phyloP scores from a whole-genome alignment of 2,329 filamentous ascomycete species.

The Arachnomyces sp. region DNA sequence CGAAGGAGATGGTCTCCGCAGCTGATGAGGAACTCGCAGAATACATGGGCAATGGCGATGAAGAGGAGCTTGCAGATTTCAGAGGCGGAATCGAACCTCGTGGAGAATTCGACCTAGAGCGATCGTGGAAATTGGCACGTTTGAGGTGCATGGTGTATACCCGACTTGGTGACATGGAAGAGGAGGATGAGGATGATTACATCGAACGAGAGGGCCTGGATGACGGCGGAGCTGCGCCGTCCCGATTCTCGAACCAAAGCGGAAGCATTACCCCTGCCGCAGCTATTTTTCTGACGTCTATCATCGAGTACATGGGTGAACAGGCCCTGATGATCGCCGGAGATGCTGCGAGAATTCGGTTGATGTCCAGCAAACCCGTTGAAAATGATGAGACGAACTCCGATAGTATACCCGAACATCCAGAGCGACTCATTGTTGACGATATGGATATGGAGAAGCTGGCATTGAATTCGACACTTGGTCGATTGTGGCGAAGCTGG shows the following conservation, averaged over 20 bases:
- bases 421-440: slow-evolving; percentile 70
- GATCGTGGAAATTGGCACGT: slow-evolving; percentile 88
- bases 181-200: slow-evolving; percentile 89
- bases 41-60: slow-evolving; percentile 71
- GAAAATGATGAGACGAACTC: slow-evolving; percentile 54
- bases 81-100: slow-evolving; percentile 44
- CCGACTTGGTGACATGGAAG: slow-evolving; percentile 90
- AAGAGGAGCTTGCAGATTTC: slow-evolving; percentile 61
- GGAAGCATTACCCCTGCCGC: slow-evolving; percentile 79
- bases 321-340: slow-evolving; percentile 81
- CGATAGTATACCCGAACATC: slow-evolving; percentile 33
- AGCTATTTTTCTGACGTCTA: slow-evolving; percentile 91
- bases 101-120: slow-evolving; percentile 77
- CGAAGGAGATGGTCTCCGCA: slow-evolving; percentile 71
- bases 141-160: slow-evolving; percentile 98
- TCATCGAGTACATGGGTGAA: slow-evolving; percentile 90
- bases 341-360: slow-evolving; percentile 58
- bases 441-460: slow-evolving; percentile 90
- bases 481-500: slow-evolving; percentile 90
- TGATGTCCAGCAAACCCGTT: slow-evolving; percentile 21
- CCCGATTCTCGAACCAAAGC: slow-evolving; percentile 47
- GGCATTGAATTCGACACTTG: slow-evolving; percentile 79
- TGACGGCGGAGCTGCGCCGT: slow-evolving; percentile 50
- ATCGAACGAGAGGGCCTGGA: slow-evolving; percentile 71
- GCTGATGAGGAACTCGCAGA: slow-evolving; percentile 83